Base-by-base conservation (phyloP, 345 rosid species). In the Syzygium oleosum region DNA sequence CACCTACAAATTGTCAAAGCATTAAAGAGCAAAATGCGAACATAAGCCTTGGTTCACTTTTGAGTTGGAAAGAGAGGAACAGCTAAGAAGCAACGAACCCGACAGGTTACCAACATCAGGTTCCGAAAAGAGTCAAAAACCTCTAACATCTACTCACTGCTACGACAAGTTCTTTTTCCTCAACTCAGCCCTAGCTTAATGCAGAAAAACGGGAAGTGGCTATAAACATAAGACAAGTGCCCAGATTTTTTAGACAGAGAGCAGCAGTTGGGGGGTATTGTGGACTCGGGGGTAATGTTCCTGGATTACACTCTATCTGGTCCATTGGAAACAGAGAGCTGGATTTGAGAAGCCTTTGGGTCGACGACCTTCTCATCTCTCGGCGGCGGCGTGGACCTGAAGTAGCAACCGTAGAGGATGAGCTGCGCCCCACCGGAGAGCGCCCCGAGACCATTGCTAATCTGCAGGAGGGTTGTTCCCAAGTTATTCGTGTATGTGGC, bases 381-480 rank as follows among this genome's bases (percentile, higher is more conserved):
- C 1, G 95, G 92, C 0, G 94, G 91, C 10, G 95, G 92, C 0
- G 94, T 91, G 12, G 93, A 65, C 0, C 51, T 89, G 85, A 5
- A 89, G 92, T 92, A 94, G 13, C 85, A 17, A 2, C 78, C 87
- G 61, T 95, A 97, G 3, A 90, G 54, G 16, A 92, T 83, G 15
- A 95, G 91, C 83, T 94, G 98, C 1, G 53, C 13, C 1, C 56
- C 77, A 21, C 94, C 92, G 52, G 86, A 87, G 0, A 94, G 3
- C 9, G 95, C 85, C 29, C 98, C 98, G 2, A 91, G 59, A 7
- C 94, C 95, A 87, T 97, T 97, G 88, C 97, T 95, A 85, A 86
- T 73, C 97, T 96, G 88, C 85, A 63, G 55, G 53, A 63, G 55
- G 53, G 41, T 77, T 21, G 13, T 29, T 25, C 46, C 21, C 15